Base-by-base conservation (phyloP, 192 early-diverging fungal species). In the Backusella luteola region DNA sequence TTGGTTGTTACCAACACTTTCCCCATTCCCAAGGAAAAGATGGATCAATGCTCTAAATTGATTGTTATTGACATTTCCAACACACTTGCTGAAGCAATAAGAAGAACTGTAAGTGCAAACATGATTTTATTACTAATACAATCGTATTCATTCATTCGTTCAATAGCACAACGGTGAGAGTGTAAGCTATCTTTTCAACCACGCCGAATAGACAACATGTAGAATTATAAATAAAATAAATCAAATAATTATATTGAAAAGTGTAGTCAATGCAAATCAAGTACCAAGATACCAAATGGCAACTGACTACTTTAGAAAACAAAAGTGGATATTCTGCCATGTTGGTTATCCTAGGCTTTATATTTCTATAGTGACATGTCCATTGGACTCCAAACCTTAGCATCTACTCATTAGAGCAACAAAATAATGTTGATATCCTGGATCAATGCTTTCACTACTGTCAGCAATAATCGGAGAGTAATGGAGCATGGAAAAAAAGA, bases 1-100 rank as follows among this genome's bases (percentile, higher is more conserved):
- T 82, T 95, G 63, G 90, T 97, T 34, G 93, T 97, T 67, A 97
- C 96, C 44, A 99, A 98, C 84, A 91, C 95, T 5, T 97, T 95
- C 81, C 98, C 97, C 39, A 84, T 94, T 74, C 85, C 92, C 8
- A 83, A 85, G 4, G 90, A 93, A 77, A 93, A 95, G 78, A 87
- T 84, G 1, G 81, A 81, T 1, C 84, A 88, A 36, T 91, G 91
- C 49, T 81, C 86, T 26, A 99, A 99, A 84, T 84, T 99, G 38
- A 75, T 87, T 53, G 84, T 93, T 29, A 94, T 99, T 79, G 98
- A 99, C 79, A 89, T 99, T 56, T 91, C 91, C 26, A 89, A 90
- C 12, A 94, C 96, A 23, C 83, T 99, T 66, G 94, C 97, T 26
- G 98, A 99, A 84, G 98, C 96, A 7, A 96, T 97, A 80, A 91